These are phyloP conservation scores for Penicillium sp. DNA, from an alignment of 2,329 filamentous ascomycete species.

Conservation along the genomic window DNA sequence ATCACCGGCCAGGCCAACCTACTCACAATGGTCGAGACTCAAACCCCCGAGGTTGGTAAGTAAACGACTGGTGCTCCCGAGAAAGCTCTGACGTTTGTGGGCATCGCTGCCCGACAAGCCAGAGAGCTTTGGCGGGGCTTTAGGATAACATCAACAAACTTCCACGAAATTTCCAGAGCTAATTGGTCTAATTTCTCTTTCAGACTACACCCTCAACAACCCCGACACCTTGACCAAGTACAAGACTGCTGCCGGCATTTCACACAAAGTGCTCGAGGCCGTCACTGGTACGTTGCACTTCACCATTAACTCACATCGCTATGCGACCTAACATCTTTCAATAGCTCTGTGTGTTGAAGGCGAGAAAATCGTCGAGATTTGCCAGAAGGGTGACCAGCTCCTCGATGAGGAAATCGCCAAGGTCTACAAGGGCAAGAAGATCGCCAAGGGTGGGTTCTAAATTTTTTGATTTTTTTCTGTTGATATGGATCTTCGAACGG, in stretches of 20 bases:
- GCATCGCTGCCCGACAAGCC: constrained; percentile 18
- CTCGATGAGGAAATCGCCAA: constrained; percentile 91
- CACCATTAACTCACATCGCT: background rate
- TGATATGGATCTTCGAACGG: background rate
- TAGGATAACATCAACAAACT: constrained; percentile 12
- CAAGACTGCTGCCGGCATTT: constrained; percentile 94
- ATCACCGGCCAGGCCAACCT: constrained; percentile 26
- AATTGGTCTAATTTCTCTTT: constrained; percentile 17
- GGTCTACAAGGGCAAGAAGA: constrained; percentile 98
- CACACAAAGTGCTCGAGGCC: constrained; percentile 89
- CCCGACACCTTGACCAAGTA: constrained; percentile 98
- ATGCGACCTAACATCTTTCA: constrained; percentile 21
- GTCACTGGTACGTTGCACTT: constrained; percentile 59
- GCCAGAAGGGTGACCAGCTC: constrained; percentile 92
- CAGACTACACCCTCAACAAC: constrained; percentile 88
- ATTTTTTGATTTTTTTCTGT: background rate
- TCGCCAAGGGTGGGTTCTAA: constrained; percentile 71
- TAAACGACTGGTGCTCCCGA: constrained; percentile 27
- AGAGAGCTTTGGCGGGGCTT: constrained; percentile 20
- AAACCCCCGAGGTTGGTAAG: constrained; percentile 45
- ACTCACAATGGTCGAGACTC: constrained; percentile 41
- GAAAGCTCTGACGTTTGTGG: constrained; percentile 38
- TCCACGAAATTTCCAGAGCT: constrained; percentile 2
- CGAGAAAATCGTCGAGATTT: constrained; percentile 90
- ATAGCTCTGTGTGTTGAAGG: constrained; percentile 73